These are phyloP conservation scores for Dimocarpus longan DNA, from an alignment of 345 rosid species.

Conservation along the genomic window DNA sequence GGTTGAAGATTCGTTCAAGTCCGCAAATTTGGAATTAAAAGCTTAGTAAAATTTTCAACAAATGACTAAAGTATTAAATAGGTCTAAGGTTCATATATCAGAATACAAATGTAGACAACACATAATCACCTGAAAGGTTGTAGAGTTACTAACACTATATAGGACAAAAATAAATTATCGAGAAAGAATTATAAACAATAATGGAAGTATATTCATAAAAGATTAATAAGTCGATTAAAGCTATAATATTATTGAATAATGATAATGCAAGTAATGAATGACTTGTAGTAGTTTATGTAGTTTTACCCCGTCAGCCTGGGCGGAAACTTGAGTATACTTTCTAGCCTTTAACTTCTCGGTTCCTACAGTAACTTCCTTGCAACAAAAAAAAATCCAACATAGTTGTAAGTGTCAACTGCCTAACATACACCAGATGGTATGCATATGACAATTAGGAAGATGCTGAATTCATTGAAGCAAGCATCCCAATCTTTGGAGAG, in stretches of 20 bases:
- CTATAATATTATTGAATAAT: neutral
- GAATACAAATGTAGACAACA: no score
- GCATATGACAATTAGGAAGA: neutral
- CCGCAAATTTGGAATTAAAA: no score
- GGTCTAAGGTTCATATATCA: no score
- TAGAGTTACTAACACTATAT: no score
- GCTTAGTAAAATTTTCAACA: no score
- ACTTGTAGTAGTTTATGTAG: neutral
- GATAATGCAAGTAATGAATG: neutral
- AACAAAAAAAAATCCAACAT: neutral
- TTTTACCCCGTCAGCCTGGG: constrained; percentile 6
- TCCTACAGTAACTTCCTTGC: constrained; percentile 8
- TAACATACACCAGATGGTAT: neutral
- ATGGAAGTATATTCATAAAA: no score
- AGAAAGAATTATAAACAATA: no score
- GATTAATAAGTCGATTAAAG: no score
- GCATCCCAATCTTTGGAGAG: neutral
- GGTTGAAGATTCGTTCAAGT: no score
- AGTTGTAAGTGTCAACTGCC: neutral
- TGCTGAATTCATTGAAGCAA: neutral
- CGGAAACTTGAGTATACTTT: neutral
- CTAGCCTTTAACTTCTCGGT: neutral
- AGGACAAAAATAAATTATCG: no score
- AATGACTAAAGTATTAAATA: no score
- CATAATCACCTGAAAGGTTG: no score